Evolutionary conservation across 1,284 basidiomycete genomes (phyloP), one percentile per base, ranked within the genome.

Genomic region (Fistulina hepatica): DNA sequence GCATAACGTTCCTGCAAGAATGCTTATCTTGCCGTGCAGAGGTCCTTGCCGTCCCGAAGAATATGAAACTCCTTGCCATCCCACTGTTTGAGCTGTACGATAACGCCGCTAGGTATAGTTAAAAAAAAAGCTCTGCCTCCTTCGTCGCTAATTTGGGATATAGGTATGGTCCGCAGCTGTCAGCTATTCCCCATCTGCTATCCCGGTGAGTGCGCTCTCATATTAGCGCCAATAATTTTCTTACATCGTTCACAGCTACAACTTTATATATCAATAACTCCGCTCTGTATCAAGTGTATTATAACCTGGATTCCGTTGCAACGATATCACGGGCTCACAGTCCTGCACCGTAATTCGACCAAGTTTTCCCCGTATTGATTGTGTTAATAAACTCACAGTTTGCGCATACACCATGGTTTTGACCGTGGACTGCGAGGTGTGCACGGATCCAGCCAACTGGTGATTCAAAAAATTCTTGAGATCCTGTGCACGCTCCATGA

Each of bases 61-160:
- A 98, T 61, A 97, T 97, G 93, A 97, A 97, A 59, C 73, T 97
- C 2, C 78, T 97, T 22, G 90, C 89, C 2, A 92, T 95, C 34
- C 94, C 94, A 0, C 66, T 98, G 21, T 97, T 94, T 53, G 94
- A 98, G 61, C 69, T 97, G 11, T 98, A 97, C 55, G 94, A 97
- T 59, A 97, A 97, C 49, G 88, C 91, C 7, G 89, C 91, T 6
- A 71, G 91, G 67, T 92, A 48, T 30, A 59, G 54, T 20, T 22
- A 34, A 17, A 27, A 13, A 12, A 9, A n/a, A 22, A 16, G 11
- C 17, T 27, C 22, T 34, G 7, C 36, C 27, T 6, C 16, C 6
- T 17, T 19, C 39, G n/a, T 32, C 23, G 34, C 21, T 16, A 3
- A 35, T 28, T 20, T 34, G 24, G 31, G 37, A 42, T 39, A 28